phyloP scores from a whole-genome alignment of 2,329 filamentous ascomycete genomes.

The Aspergillus chevalieri region DNA sequence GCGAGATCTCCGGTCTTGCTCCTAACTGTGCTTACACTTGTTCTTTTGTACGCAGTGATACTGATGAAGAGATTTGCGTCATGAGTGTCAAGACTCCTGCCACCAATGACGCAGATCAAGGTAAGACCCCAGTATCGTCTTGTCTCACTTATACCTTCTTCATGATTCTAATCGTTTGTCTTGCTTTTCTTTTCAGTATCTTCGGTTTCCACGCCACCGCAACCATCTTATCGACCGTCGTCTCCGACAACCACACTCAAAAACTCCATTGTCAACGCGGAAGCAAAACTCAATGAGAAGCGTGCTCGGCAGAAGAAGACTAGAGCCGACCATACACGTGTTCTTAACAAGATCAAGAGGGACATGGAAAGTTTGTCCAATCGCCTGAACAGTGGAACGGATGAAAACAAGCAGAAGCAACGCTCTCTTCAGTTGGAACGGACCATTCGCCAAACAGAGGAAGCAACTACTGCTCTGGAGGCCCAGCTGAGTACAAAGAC shows the following conservation, averaged over 20 bases:
- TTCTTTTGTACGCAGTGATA: slow-evolving; percentile 54
- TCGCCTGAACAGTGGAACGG: slow-evolving; percentile 54
- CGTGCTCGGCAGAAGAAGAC: slow-evolving; percentile 54
- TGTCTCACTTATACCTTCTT: neutral
- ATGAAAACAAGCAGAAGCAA: slow-evolving; percentile 58
- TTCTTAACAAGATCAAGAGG: slow-evolving; percentile 52
- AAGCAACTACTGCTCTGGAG: slow-evolving; percentile 51
- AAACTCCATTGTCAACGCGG: slow-evolving; percentile 58
- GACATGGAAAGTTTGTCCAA: slow-evolving; percentile 55
- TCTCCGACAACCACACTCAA: slow-evolving; percentile 60
- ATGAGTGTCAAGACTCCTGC: slow-evolving; percentile 58
- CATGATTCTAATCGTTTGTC: slow-evolving; percentile 4
- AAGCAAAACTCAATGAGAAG: slow-evolving; percentile 55
- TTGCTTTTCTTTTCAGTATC: slow-evolving; percentile 20
- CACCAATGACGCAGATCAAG: slow-evolving; percentile 53
- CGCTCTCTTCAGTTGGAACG: slow-evolving; percentile 57
- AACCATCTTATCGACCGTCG: slow-evolving; percentile 55
- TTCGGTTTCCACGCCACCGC: slow-evolving; percentile 44
- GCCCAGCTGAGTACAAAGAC: slow-evolving; percentile 50
- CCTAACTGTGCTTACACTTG: slow-evolving; percentile 60
- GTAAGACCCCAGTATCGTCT: slow-evolving; percentile 28
- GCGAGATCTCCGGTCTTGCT: slow-evolving; percentile 60
- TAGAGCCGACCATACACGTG: slow-evolving; percentile 56
- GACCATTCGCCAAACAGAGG: slow-evolving; percentile 58
- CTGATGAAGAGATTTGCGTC: slow-evolving; percentile 53